Conservation (phyloP, 2,329 filamentous ascomycete species). For the Periconia macrospinosa region DNA sequence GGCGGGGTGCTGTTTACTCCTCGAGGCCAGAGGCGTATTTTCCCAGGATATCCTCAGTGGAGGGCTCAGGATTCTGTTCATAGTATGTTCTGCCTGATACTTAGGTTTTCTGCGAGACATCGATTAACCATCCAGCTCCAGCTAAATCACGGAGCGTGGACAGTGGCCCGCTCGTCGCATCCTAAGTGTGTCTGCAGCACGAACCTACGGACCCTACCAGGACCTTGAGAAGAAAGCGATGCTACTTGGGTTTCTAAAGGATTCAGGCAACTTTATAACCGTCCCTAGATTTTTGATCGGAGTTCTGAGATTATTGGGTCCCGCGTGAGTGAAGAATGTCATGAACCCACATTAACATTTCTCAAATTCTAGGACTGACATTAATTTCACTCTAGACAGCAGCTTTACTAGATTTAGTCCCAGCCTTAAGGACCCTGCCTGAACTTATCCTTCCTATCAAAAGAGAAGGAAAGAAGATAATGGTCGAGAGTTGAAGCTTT, state of each 20-base stretch:
- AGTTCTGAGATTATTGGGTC: background rate
- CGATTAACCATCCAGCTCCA: background rate
- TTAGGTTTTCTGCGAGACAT: background rate
- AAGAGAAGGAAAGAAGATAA: constrained; percentile 47
- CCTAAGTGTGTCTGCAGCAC: constrained; percentile 15
- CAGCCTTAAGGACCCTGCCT: constrained; percentile 46
- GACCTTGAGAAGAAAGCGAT: constrained; percentile 59
- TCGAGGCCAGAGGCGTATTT: constrained; percentile 48
- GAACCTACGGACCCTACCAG: constrained; percentile 51
- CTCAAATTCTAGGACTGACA: constrained; percentile 44
- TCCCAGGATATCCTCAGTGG: constrained; percentile 23
- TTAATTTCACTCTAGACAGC: constrained; percentile 43
- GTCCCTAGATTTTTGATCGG: constrained; percentile 16
- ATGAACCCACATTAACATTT: constrained; percentile 23
- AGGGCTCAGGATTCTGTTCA: constrained; percentile 15
- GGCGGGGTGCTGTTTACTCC: constrained; percentile 52
- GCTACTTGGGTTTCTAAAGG: constrained; percentile 51
- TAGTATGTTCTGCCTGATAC: constrained; percentile 9
- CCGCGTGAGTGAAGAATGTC: constrained; percentile 4
- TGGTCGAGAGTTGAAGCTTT: constrained; percentile 43
- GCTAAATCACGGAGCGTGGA: constrained; percentile 17
- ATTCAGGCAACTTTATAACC: constrained; percentile 43
- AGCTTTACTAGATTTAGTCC: constrained; percentile 52
- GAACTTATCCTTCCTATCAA: constrained; percentile 33
- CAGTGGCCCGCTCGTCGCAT: constrained; percentile 16